Base-by-base conservation (phyloP, 2,329 filamentous ascomycete genomes). In the Talaromyces albobiverticillius region DNA sequence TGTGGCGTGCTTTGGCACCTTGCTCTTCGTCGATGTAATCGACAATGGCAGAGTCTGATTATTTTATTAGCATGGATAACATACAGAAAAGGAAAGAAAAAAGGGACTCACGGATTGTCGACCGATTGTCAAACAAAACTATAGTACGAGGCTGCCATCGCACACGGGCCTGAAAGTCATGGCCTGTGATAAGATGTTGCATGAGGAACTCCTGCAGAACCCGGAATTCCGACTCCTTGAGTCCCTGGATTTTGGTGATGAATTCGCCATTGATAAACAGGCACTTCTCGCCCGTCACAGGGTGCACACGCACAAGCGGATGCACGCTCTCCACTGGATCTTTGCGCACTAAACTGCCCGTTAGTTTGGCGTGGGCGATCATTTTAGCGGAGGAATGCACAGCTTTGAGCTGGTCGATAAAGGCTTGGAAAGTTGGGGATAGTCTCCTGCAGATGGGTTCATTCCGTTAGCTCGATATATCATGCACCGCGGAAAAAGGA, bases 71-170 rank as follows among this genome's bases (percentile, higher is more conserved):
- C 58, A 34, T 42, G 47, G 36, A 22, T n/a, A 23, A 10, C 22
- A 18, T 31, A n/a, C 3, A 22, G 43, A 34, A 11, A 32, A 38
- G 22, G 14, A 20, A 18, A 38, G 4, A 10, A 10, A 3, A n/a
- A 10, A 32, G n/a, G 32, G 38, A 70, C 74, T 64, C 67, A 78
- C 75, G 75, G 49, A 76, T 69, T 26, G 75, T 76, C 41, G 65
- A 71, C 45, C 77, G 69, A 52, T 79, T 77, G 60, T 79, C 76
- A 62, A 78, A 79, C 60, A 79, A 75, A 14, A 80, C 78, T 49
- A 81, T 74, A 2, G 76, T 78, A 55, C 72, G 69, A 6, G 77
- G 77, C 60, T 75, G 71, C 76, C 76, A 79, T 38, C 71, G 67
- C 26, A 79, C 72, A 16, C 77, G 65, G 31, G 70, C 71, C 61